Conservation (phyloP, 1,284 basidiomycete genomes). For the Sanghuangporus weigelae region DNA sequence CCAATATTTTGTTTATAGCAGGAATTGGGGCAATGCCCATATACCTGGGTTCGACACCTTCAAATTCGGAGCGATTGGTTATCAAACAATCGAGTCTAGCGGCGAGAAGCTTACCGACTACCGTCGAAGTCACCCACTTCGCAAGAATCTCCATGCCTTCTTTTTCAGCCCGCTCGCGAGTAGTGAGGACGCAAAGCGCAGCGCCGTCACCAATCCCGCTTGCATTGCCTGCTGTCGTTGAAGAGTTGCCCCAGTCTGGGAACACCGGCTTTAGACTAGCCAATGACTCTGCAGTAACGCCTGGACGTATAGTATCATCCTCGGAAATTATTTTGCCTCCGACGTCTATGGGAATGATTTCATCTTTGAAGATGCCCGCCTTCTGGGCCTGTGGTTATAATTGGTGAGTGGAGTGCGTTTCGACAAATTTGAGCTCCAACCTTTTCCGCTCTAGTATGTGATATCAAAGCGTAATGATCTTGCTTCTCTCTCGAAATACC, state of each 20-base stretch:
- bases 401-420: no score
- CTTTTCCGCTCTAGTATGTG: constrained; percentile 71
- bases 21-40: constrained; percentile 86
- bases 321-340: constrained; percentile 50
- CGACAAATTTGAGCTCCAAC: constrained; percentile 28
- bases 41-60: constrained; percentile 78
- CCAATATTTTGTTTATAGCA: constrained; percentile 79
- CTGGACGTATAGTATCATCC: constrained; percentile 81
- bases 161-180: constrained; percentile 76
- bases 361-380: constrained; percentile 66
- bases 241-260: constrained; percentile 69
- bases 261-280: constrained; percentile 68
- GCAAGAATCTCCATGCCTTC: constrained; percentile 85
- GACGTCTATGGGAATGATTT: constrained; percentile 75
- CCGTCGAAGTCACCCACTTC: constrained; percentile 80
- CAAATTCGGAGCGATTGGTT: constrained; percentile 26
- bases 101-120: constrained; percentile 58
- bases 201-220: constrained; percentile 96
- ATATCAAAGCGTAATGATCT: constrained; percentile 78
- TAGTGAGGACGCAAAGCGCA: constrained; percentile 84
- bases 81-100: not conserved
- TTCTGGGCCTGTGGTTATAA: constrained; percentile 44
- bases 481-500: constrained; percentile 71
- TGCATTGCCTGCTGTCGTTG: constrained; percentile 79
- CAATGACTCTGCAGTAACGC: constrained; percentile 68